Evolutionary conservation across 2,329 filamentous ascomycete genomes (phyloP).

Genomic region (Blastomyces percursus): DNA sequence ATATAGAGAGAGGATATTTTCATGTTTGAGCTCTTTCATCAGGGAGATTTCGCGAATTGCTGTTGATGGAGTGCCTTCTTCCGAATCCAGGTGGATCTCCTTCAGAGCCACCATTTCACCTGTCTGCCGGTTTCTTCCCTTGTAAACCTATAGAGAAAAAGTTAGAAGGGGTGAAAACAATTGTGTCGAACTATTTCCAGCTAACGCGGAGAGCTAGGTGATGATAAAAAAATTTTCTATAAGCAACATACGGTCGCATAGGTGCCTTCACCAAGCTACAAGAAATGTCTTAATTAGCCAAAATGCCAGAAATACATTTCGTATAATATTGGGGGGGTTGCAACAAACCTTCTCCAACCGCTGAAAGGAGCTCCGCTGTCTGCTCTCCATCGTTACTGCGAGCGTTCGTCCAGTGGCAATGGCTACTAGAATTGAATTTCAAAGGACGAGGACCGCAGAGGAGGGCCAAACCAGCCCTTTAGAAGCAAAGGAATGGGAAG

Average conservation of each 20-base stretch:
- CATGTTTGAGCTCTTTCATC: constrained; percentile 99
- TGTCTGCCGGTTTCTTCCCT: constrained; percentile 92
- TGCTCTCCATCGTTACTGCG: constrained; percentile 42
- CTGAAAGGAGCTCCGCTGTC: constrained; percentile 94
- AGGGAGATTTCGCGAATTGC: constrained; percentile 97
- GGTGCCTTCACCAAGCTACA: constrained; percentile 80
- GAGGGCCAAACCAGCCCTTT: background rate
- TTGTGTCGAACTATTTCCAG: background rate
- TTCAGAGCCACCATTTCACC: constrained; percentile 94
- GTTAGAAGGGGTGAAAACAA: background rate
- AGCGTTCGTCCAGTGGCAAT: background rate
- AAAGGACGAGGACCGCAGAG: background rate
- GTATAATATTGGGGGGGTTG: constrained; percentile 4
- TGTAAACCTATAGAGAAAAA: constrained; percentile 63
- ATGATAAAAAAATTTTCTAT: constrained; percentile 1
- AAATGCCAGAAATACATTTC: background rate
- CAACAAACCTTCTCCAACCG: constrained; percentile 70
- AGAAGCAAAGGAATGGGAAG: background rate
- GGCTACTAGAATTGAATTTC: background rate
- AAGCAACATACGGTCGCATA: constrained; percentile 72
- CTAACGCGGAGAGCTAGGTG: background rate
- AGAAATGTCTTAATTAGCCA: constrained; percentile 20
- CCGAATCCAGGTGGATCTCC: constrained; percentile 96
- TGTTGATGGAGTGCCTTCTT: constrained; percentile 94
- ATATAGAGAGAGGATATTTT: constrained; percentile 94